Conservation (phyloP, 2,329 filamentous ascomycete species). For the Talaromyces atroroseus region DNA sequence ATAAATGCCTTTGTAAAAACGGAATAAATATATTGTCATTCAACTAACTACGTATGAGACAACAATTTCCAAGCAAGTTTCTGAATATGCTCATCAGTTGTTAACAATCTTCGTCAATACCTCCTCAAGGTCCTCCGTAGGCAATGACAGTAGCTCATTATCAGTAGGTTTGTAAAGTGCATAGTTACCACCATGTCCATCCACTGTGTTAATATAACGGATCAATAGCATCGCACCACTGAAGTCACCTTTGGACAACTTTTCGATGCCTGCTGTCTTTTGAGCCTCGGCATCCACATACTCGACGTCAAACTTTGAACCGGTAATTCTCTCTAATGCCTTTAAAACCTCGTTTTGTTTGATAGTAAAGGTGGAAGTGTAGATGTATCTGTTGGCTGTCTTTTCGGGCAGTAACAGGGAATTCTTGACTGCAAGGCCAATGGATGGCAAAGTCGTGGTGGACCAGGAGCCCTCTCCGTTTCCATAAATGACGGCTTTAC, state of each 20-base stretch:
- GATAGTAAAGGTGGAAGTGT: neutral
- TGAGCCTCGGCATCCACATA: slow-evolving; percentile 2
- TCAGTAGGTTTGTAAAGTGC: neutral
- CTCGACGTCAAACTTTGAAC: slow-evolving; percentile 1
- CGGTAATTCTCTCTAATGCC: neutral
- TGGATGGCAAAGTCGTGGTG: neutral
- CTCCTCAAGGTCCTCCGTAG: neutral
- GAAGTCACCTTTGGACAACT: neutral
- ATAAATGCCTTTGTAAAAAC: too few relatives aligned
- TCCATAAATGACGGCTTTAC: neutral
- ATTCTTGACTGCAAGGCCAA: neutral
- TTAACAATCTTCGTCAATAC: neutral
- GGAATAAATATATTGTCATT: too few relatives aligned
- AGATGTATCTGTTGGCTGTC: slow-evolving; percentile 1
- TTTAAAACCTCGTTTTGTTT: neutral
- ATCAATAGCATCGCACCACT: slow-evolving; percentile 1
- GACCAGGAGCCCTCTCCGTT: neutral
- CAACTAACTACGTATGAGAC: too few relatives aligned
- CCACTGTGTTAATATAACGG: neutral
- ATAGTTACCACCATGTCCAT: slow-evolving; percentile 5
- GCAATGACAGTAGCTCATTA: slow-evolving; percentile 2
- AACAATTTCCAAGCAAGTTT: too few relatives aligned
- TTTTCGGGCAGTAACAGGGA: neutral
- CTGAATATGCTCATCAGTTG: neutral
- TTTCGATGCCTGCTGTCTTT: neutral